phyloP scores from a whole-genome alignment of 2,329 filamentous ascomycete genomes.

The Aspergillus eucalypticola region DNA sequence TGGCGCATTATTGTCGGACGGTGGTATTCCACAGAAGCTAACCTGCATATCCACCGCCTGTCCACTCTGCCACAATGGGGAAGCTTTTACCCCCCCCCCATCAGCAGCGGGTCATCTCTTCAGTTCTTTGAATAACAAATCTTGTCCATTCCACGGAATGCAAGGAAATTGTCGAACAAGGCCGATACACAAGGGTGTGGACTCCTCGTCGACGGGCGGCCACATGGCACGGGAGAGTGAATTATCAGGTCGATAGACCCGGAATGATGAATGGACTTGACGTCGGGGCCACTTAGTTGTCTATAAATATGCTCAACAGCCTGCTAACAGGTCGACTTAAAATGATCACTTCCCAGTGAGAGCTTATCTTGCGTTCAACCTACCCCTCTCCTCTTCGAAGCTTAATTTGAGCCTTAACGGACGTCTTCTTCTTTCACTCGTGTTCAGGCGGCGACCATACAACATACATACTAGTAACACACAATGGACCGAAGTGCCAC shows the following conservation, averaged over 20 bases:
- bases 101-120: neutral
- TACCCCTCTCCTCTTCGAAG: neutral
- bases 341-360: neutral
- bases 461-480: neutral
- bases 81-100: neutral
- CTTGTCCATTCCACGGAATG: constrained; percentile 2
- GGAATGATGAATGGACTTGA: neutral
- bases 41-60: constrained; percentile 1
- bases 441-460: neutral
- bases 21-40: neutral
- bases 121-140: neutral
- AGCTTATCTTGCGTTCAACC: neutral
- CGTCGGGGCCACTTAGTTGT: neutral
- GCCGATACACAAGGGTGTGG: neutral
- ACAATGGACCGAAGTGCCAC: constrained; percentile 9
- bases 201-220: constrained; percentile 4
- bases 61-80: neutral
- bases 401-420: neutral
- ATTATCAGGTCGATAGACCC: constrained; percentile 2
- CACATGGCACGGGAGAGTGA: constrained; percentile 7
- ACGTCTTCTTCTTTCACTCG: neutral
- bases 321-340: neutral
- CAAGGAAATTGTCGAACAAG: constrained; percentile 5
- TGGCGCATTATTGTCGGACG: neutral
- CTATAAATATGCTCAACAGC: constrained; percentile 2